phyloP scores from a whole-genome alignment of 495 filamentous ascomycete genomes.

The Cairneyella variabilis region DNA sequence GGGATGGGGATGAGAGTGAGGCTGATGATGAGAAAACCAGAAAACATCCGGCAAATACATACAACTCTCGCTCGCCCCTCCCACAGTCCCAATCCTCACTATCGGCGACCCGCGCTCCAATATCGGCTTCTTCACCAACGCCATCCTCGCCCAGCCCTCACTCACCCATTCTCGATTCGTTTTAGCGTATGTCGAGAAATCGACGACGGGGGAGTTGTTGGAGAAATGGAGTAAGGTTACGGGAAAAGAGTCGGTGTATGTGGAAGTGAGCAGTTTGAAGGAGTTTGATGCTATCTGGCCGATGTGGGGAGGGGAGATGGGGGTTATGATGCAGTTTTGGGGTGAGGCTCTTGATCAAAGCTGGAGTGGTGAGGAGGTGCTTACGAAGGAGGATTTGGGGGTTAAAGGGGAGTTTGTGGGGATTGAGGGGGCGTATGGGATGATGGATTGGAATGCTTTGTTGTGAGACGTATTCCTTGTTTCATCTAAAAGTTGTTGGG shows the following conservation, averaged over 20 bases:
- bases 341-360: conserved; percentile 29
- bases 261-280: conserved; percentile 17
- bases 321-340: conserved; percentile 39
- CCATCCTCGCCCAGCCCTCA: conserved; percentile 35
- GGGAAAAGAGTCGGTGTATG: conserved; percentile 25
- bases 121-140: conserved; percentile 33
- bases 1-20: too few relatives aligned
- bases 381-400: conserved; percentile 16
- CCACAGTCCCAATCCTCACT: conserved; percentile 30
- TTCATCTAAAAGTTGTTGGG: too few relatives aligned
- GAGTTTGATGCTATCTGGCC: conserved; percentile 34
- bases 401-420: conserved; percentile 5
- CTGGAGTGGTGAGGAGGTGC: conserved; percentile 25
- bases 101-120: conserved; percentile 39
- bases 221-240: conserved; percentile 33
- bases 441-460: neutral
- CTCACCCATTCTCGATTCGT: conserved; percentile 32
- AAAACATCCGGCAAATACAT: conserved; percentile 30
- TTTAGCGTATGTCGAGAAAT: conserved; percentile 25
- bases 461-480: neutral
- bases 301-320: conserved; percentile 34
- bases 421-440: conserved; percentile 4
- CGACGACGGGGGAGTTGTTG: conserved; percentile 33
- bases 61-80: conserved; percentile 28
- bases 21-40: neutral